Evolutionary conservation across 352 stramenopile genomes (phyloP), one percentile per base, ranked within the genome.

Genomic region (Pythium pyrilobum): DNA sequence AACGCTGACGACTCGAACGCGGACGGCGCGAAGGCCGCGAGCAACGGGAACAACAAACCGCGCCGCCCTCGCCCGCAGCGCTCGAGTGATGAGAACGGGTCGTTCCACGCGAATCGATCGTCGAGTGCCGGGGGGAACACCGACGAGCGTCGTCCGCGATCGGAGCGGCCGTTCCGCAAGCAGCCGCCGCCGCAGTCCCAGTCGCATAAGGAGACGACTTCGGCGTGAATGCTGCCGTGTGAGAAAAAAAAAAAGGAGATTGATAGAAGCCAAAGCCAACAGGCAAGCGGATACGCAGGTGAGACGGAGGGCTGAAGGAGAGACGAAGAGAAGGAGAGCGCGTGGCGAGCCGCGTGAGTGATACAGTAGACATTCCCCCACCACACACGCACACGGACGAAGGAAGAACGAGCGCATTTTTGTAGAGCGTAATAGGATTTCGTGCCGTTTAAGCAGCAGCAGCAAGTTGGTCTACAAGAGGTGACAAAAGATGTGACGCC

Each of bases 41-140:
- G 21, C 16, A 52, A 50, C 27, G 33, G 41, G 13, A 52, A 33
- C 28, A 41, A 9, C 34, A 56, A 59, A 38, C 50, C 43, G 3
- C 58, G 58, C 21, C 59, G 59, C 8, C 54, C 46, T 28, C 59
- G 59, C 21, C 50, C 43, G n/a, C 58, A 59, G 20, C 50, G 58
- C 11, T 53, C 44, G 36, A 62, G 55, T 23, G 58, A 60, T 20
- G 58, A 66, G 8, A 56, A 60, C 31, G 21, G 20, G 2, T 29
- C 45, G 3, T 21, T 33, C 13, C 56, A 56, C 28, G 37, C n/a
- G 8, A 62, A 62, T 25, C 46, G 38, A 27, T 10, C 21, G 4
- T n/a, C 29, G 1, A 36, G n/a, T 16, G 18, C n/a, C n/a, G 55
- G 46, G 5, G 32, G 24, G 12, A 62, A 62, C 39, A 3, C 12